Evolutionary conservation across 768 basidiomycete species (phyloP), one percentile per base, ranked within the genome.

Genomic region (Psilocybe cubensis): DNA sequence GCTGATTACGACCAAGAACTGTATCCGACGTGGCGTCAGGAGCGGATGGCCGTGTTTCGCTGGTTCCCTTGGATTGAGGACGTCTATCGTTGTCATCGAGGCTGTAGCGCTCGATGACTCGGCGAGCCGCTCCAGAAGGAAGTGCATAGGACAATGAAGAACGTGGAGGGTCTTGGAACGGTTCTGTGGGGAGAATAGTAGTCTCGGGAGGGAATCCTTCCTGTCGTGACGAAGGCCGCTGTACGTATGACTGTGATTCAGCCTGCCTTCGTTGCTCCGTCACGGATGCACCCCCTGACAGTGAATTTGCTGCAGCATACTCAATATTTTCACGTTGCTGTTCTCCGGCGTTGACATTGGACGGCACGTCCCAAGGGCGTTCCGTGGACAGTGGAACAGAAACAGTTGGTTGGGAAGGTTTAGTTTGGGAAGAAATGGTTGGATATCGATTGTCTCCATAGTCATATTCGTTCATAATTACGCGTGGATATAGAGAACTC

Each of bases 391-490:
- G 44, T 60, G 57, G 27, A 44, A 45, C 25, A 48, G 61, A 48
- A 56, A 56, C 51, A 48, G 57, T 43, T 58, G 63, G 57, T 53
- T 58, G 63, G 31, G 52, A 55, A 41, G 52, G 41, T 47, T 50
- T 54, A 44, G 44, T 21, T 31, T 62, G 54, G 59, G 65, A 40
- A 46, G 69, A 54, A 44, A 75, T 56, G 25, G 76, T 66, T 18
- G 76, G 75, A 59, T 88, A 87, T 67, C 87, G 78, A 67, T 81
- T 82, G 75, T 88, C 88, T 64, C 79, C 77, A 69, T 84, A 80
- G 71, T 86, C 84, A 60, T 84, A 76, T 56, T 87, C 87, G 55
- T 81, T 74, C 69, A 86, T 78, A 57, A 88, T 76, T 40, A 79
- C 73, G 64, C 77, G 79, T 49, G 85, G 75, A 71, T 85, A 86